Evolutionary conservation across 306 rosid species (phyloP).

Genomic region (Prunus mira): DNA sequence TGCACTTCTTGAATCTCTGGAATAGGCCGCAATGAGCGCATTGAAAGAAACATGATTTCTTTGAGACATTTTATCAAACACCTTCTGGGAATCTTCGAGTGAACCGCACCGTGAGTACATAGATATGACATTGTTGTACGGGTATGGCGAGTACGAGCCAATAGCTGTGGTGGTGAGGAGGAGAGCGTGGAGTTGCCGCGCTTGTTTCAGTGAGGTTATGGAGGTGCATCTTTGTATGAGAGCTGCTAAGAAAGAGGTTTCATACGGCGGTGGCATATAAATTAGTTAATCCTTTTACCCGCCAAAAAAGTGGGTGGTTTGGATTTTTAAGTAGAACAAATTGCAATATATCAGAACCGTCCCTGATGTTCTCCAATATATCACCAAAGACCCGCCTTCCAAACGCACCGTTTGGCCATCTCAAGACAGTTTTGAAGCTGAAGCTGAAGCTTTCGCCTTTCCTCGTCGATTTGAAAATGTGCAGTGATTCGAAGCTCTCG

Average conservation of each 20-base stretch:
- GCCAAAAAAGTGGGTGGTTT: not conserved
- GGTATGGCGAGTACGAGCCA: conserved; percentile 37
- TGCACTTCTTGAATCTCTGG: conserved; percentile 43
- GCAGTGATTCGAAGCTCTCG: conserved; percentile 26
- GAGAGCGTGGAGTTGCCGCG: conserved; percentile 76
- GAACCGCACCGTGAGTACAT: conserved; percentile 70
- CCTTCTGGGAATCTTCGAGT: conserved; percentile 33
- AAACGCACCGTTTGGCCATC: conserved; percentile 19
- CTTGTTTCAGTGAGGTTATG: conserved; percentile 45
- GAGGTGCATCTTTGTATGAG: conserved; percentile 60
- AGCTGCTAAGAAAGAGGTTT: conserved; percentile 18
- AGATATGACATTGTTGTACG: conserved; percentile 60
- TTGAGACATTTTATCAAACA: conserved; percentile 83
- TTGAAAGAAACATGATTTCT: conserved; percentile 73
- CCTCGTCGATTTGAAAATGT: conserved; percentile 22
- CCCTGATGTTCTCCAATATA: not conserved
- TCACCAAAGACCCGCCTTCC: not conserved
- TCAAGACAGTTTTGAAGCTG: not conserved
- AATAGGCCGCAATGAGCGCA: conserved; percentile 61
- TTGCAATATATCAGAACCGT: conserved; percentile 1
- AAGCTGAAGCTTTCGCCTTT: not conserved
- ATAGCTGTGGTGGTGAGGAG: conserved; percentile 40
- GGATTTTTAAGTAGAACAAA: not conserved
- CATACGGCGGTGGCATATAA: conserved; percentile 29
- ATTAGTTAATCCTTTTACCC: not conserved